Percentiles rank a stretch among this genome's conserved stretches.
Conservation (phyloP, 768 basidiomycete species). For the Boletus subcaerulescens region DNA sequence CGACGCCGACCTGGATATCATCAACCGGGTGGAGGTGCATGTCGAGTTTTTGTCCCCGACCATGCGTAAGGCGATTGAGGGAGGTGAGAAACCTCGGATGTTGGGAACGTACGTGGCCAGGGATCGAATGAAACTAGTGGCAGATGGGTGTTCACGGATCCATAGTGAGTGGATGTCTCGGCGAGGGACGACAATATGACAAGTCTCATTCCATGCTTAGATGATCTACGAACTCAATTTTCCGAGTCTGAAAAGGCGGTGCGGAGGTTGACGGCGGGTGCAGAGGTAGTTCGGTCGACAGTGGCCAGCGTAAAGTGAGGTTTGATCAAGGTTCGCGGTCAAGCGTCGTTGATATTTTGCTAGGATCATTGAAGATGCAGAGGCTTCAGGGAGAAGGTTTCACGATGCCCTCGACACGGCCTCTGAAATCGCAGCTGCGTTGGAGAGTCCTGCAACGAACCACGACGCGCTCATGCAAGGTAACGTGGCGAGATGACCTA, state of each 20-base stretch:
- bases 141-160: conserved; percentile 62
- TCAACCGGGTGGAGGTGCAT: conserved; percentile 65
- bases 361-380: conserved; percentile 62
- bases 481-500: conserved; percentile 18
- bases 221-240: conserved; percentile 57
- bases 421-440: conserved; percentile 42
- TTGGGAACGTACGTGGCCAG: conserved; percentile 79
- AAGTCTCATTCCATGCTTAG: conserved; percentile 32
- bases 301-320: conserved; percentile 48
- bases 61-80: conserved; percentile 66
- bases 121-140: conserved; percentile 78
- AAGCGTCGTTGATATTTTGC: neutral
- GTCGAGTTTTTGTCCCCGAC: conserved; percentile 69
- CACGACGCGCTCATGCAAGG: conserved; percentile 53
- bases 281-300: conserved; percentile 53
- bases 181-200: neutral
- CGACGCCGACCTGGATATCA: conserved; percentile 70
- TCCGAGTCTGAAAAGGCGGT: conserved; percentile 53
- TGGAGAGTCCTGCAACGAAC: conserved; percentile 57
- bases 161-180: conserved; percentile 49
- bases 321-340: neutral
- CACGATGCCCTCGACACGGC: conserved; percentile 60
- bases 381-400: conserved; percentile 50
- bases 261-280: conserved; percentile 51
- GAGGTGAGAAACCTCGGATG: conserved; percentile 64